These are phyloP conservation scores for Tetraselmis striata DNA, from an alignment of 139 green algal genomes.

Conservation along the genomic window DNA sequence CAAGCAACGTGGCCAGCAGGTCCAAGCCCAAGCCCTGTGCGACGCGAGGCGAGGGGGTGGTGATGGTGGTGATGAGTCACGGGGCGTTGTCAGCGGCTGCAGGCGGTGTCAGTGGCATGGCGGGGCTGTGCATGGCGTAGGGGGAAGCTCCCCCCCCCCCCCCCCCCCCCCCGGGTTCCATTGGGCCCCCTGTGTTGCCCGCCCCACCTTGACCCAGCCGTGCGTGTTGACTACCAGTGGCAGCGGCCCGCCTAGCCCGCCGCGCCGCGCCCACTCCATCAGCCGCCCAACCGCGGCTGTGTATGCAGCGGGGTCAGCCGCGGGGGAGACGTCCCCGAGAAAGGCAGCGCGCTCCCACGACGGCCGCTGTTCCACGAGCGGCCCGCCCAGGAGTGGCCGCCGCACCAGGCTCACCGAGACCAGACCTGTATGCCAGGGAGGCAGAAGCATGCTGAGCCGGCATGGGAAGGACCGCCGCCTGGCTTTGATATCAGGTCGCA, in stretches of 20 bases:
- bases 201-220: constrained; percentile 67
- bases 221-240: constrained; percentile 79
- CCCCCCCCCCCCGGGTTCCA: no score
- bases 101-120: no score
- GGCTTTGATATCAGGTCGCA: no score
- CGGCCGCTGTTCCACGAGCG: constrained; percentile 45
- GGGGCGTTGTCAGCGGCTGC: no score
- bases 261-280: constrained; percentile 14
- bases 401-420: constrained; percentile 62
- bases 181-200: no score
- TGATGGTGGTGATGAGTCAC: no score
- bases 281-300: constrained; percentile 41
- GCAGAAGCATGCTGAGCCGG: no score
- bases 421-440: constrained; percentile 52
- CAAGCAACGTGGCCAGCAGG: constrained; percentile 48
- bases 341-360: constrained; percentile 31
- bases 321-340: constrained; percentile 61
- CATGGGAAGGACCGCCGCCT: no score
- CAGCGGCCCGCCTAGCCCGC: constrained; percentile 6
- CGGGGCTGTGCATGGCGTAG: no score
- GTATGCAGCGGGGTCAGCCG: constrained; percentile 60
- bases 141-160: no score
- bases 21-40: constrained; percentile 63
- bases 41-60: no score
- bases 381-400: constrained; percentile 49